Evolutionary conservation across 164 flowering plant species (phyloP), one percentile per base, ranked within the genome.

Genomic region (Cinnamomum micranthum): DNA sequence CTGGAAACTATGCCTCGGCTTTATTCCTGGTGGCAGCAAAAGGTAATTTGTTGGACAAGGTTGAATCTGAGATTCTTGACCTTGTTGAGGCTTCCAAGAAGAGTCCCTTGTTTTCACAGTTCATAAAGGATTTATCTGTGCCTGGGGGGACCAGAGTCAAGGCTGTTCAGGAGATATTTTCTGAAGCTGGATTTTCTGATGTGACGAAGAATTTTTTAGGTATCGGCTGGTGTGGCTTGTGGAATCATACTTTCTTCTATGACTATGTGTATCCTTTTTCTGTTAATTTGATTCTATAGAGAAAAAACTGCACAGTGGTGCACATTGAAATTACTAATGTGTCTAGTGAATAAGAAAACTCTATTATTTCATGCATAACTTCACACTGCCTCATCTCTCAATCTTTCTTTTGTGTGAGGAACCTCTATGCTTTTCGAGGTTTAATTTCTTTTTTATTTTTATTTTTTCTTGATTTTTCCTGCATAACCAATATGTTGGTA

Each of bases 1-100:
- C 90, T 76, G 98, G 95, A 71, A 94, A 92, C 83, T 94, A 91
- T 85, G 97, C 98, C 22, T 85, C 95, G 73, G 97, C 97, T 19
- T 72, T 94, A 79, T 94, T 85, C 78, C 35, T 90, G 27, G 79
- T 97, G 2, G 88, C 98, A 19, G 84, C 80, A 22, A 94, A 88
- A 73, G 83, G 89, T 75, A 91, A 90, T 71, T 71, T 77, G 9
- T 65, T 94, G 81, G 97, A 91, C 20, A 89, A 84, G 82, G 94
- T 92, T 85, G 97, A 92, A 79, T 59, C 88, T 52, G 98, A 94
- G 81, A 74, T 94, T 81, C 80, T 81, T 76, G 84, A 82, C 70
- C 71, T 94, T 76, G 86, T 91, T 41, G 90, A 86, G 77, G 92
- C 95, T 78, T 71, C 86, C 67, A 91, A 88, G 82, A 87, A 67